phyloP scores from a whole-genome alignment of 2,329 filamentous ascomycete genomes.

The Fusarium compactum region DNA sequence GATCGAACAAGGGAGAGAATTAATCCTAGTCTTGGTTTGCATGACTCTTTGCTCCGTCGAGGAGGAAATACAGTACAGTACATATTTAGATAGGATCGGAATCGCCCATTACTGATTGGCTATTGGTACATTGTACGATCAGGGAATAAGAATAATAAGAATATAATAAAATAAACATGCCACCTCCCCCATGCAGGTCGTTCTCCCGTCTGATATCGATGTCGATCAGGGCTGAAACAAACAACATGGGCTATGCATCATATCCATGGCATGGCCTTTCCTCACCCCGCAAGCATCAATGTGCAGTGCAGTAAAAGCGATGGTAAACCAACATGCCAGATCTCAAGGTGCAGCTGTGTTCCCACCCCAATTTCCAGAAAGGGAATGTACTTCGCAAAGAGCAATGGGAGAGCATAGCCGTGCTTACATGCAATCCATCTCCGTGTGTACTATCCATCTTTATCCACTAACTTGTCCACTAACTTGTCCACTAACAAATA shows the following conservation, averaged over 20 bases:
- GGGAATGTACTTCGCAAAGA: conserved; percentile 30
- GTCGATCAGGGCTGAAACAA: conserved; percentile 17
- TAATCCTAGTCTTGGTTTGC: background rate
- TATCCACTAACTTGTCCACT: conserved; percentile 23
- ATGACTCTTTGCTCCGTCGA: background rate
- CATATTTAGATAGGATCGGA: background rate
- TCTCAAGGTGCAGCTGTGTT: conserved; percentile 32
- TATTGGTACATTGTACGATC: background rate
- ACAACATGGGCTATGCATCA: background rate
- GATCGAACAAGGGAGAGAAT: conserved; percentile 7
- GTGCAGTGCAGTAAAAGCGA: conserved; percentile 7
- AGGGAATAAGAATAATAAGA: background rate
- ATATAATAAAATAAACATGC: background rate
- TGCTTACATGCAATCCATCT: background rate
- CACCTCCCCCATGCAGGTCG: background rate
- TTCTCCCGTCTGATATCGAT: background rate
- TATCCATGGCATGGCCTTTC: background rate
- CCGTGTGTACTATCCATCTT: background rate
- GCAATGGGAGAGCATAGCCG: background rate
- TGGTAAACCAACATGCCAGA: conserved; percentile 22
- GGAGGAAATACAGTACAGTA: background rate
- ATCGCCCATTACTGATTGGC: background rate
- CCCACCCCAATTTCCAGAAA: conserved; percentile 28
- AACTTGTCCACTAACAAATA: background rate
- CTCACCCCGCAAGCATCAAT: conserved; percentile 4